These are phyloP conservation scores for Gilbertella persicaria DNA, from an alignment of 371 early-diverging fungal genomes.

Conservation along the genomic window DNA sequence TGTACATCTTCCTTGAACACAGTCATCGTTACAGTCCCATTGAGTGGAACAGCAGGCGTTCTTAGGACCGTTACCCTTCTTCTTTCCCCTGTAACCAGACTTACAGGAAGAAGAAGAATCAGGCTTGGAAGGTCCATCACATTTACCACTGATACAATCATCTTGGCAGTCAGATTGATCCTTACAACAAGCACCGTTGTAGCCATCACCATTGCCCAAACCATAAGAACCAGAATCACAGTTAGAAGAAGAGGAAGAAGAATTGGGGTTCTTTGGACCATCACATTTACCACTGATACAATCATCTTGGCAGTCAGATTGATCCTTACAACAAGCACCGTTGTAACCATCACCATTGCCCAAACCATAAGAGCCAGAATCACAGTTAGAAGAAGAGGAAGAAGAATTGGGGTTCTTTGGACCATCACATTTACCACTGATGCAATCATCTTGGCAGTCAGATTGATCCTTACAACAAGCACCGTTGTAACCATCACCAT, in stretches of 20 bases:
- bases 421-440: constrained; percentile 12
- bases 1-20: constrained; percentile 3
- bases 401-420: constrained; percentile 3
- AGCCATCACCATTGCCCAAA: constrained; percentile 8
- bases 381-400: neutral
- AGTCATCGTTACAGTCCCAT: constrained; percentile 8
- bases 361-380: neutral
- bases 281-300: constrained; percentile 12
- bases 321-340: constrained; percentile 11
- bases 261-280: constrained; percentile 7
- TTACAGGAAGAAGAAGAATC: neutral
- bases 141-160: constrained; percentile 8
- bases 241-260: neutral
- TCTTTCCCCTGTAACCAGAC: neutral
- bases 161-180: constrained; percentile 11
- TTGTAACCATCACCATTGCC: constrained; percentile 9
- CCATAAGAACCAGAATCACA: constrained; percentile 2
- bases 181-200: constrained; percentile 10
- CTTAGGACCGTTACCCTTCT: constrained; percentile 5
- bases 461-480: constrained; percentile 13
- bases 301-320: constrained; percentile 9
- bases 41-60: constrained; percentile 2
- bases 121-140: constrained; percentile 11
- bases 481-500: constrained; percentile 10
- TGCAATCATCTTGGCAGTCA: constrained; percentile 10